Percentiles rank a stretch among this genome's conserved stretches.
phyloP scores from a whole-genome alignment of 257 asterid genomes.

The Primulina tabacum region DNA sequence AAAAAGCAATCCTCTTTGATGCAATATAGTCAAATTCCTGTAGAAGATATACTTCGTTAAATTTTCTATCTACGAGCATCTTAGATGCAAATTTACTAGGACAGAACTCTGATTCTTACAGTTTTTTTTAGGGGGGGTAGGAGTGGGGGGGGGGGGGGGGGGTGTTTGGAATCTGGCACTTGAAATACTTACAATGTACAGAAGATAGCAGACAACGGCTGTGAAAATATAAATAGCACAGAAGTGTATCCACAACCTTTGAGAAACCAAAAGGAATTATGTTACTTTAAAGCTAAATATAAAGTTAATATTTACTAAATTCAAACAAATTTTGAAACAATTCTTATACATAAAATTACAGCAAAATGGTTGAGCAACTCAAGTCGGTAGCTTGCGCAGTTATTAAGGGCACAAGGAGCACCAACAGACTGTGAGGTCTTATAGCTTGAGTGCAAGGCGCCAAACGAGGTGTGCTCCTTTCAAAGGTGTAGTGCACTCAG shows the following conservation, averaged over 20 bases:
- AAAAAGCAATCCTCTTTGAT: conserved; percentile 61
- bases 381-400: conserved; percentile 1
- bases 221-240: conserved; percentile 83
- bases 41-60: conserved; percentile 27
- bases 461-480: not conserved
- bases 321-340: conserved; percentile 13
- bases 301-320: conserved; percentile 10
- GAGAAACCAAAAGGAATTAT: conserved; percentile 32
- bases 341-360: not conserved
- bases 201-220: conserved; percentile 91
- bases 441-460: not conserved
- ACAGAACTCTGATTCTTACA: conserved; percentile 4
- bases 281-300: conserved; percentile 24
- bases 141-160: not conserved
- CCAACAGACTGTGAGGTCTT: not conserved
- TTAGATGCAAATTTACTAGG: conserved; percentile 7
- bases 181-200: conserved; percentile 72
- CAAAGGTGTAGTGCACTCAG: not conserved
- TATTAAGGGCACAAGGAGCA: not conserved
- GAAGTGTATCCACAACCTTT: conserved; percentile 98
- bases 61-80: conserved; percentile 16
- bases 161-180: conserved; percentile 9
- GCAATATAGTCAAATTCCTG: conserved; percentile 88
- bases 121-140: not conserved
- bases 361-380: conserved; percentile 15